Conservation (phyloP, 2,329 filamentous ascomycete genomes). For the Sporothrix dimorphospora region DNA sequence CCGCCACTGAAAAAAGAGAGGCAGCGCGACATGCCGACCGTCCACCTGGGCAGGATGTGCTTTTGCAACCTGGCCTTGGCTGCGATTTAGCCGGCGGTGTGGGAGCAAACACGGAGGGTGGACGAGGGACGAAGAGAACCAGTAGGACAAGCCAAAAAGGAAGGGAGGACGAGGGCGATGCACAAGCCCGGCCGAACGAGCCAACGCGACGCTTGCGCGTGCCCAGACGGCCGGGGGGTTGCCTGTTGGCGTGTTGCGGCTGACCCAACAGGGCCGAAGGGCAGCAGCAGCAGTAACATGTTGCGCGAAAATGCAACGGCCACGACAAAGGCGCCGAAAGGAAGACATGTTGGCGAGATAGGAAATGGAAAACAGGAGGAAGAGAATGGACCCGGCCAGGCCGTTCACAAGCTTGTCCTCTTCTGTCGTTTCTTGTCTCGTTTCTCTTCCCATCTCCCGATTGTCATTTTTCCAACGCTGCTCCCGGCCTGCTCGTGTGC, state of each 20-base stretch:
- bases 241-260: slow-evolving; percentile 9
- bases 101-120: slow-evolving; percentile 4
- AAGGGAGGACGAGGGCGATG: slow-evolving; percentile 9
- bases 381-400: background rate
- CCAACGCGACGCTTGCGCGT: slow-evolving; percentile 1
- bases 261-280: slow-evolving; percentile 8
- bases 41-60: background rate
- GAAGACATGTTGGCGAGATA: background rate
- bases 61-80: background rate
- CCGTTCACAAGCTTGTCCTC: background rate
- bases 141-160: background rate
- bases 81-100: slow-evolving; percentile 12
- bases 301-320: slow-evolving; percentile 9
- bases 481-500: slow-evolving; percentile 10
- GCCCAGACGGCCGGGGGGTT: background rate
- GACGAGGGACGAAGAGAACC: background rate
- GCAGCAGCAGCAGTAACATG: background rate
- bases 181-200: background rate
- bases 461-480: background rate
- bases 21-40: background rate
- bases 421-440: background rate
- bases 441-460: background rate
- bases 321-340: background rate
- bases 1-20: background rate
- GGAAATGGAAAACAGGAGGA: background rate